Percentiles rank a stretch among this genome's conserved stretches.
phyloP scores from a whole-genome alignment of 2,329 filamentous ascomycete species.

The Colletotrichum caudatum region DNA sequence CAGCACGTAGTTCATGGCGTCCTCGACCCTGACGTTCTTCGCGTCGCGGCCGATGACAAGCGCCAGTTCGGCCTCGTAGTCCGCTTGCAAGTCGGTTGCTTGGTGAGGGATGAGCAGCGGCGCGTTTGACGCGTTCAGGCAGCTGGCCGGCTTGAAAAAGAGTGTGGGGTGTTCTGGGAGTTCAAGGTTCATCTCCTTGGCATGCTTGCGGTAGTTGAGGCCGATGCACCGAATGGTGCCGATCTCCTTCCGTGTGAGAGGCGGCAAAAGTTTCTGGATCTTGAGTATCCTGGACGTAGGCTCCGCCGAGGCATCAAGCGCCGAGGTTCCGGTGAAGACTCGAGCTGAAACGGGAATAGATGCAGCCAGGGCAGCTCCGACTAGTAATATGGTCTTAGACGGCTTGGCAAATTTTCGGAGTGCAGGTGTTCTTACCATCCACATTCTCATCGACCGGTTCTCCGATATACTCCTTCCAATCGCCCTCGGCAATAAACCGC shows the following conservation, averaged over 20 bases:
- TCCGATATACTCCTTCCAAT: slow-evolving; percentile 45
- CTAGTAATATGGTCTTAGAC: slow-evolving; percentile 15
- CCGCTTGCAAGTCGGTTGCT: slow-evolving; percentile 56
- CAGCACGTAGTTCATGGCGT: slow-evolving; percentile 64
- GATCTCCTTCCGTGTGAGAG: slow-evolving; percentile 60
- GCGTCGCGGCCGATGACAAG: slow-evolving; percentile 61
- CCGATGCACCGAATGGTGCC: slow-evolving; percentile 68
- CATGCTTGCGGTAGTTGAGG: slow-evolving; percentile 55
- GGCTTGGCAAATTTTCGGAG: not conserved
- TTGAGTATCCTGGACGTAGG: slow-evolving; percentile 48
- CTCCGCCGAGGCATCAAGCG: slow-evolving; percentile 46
- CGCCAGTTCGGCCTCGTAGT: slow-evolving; percentile 64
- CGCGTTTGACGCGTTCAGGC: slow-evolving; percentile 55
- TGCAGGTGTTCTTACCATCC: slow-evolving; percentile 39
- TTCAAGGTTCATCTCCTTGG: slow-evolving; percentile 48
- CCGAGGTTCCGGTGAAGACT: slow-evolving; percentile 43
- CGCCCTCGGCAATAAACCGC: slow-evolving; percentile 45
- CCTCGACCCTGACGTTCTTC: slow-evolving; percentile 60
- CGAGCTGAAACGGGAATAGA: slow-evolving; percentile 40
- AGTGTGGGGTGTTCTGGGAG: slow-evolving; percentile 46
- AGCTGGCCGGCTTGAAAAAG: slow-evolving; percentile 58
- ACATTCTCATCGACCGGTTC: slow-evolving; percentile 44
- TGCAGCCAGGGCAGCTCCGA: slow-evolving; percentile 44
- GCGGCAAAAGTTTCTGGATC: slow-evolving; percentile 45
- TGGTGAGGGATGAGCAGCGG: slow-evolving; percentile 59